phyloP scores from a whole-genome alignment of 2,329 filamentous ascomycete species.

The Aspergillus sp. region DNA sequence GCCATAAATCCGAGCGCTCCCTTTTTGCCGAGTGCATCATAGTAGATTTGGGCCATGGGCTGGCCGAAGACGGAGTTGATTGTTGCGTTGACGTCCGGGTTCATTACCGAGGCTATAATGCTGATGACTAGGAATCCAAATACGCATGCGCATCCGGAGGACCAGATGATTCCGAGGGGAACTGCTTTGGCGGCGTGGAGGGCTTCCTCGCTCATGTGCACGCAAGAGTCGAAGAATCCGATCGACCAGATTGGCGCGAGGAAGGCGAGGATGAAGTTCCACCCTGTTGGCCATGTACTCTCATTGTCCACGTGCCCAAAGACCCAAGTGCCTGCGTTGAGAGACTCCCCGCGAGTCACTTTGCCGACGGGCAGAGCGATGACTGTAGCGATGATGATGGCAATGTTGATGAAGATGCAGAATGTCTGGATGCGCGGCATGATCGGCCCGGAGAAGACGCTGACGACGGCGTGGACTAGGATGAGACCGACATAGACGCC shows the following conservation, averaged over 20 bases:
- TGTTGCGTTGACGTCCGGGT: slow-evolving; percentile 53
- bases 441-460: slow-evolving; percentile 54
- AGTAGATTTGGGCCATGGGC: slow-evolving; percentile 62
- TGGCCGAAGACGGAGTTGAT: slow-evolving; percentile 57
- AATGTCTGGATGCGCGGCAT: slow-evolving; percentile 63
- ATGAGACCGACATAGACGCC: slow-evolving; percentile 59
- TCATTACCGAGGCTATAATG: slow-evolving; percentile 61
- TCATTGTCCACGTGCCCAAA: slow-evolving; percentile 60
- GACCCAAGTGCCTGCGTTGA: slow-evolving; percentile 52
- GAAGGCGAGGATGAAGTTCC: slow-evolving; percentile 63
- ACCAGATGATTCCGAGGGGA: slow-evolving; percentile 61
- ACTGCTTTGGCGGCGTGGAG: slow-evolving; percentile 62
- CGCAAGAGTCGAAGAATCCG: slow-evolving; percentile 58
- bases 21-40: slow-evolving; percentile 60
- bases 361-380: slow-evolving; percentile 59
- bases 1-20: slow-evolving; percentile 62
- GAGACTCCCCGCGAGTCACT: slow-evolving; percentile 24
- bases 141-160: slow-evolving; percentile 53
- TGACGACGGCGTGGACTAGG: slow-evolving; percentile 56
- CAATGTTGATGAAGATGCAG: slow-evolving; percentile 58
- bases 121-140: slow-evolving; percentile 61
- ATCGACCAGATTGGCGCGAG: slow-evolving; percentile 64
- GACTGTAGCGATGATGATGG: slow-evolving; percentile 58
- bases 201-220: slow-evolving; percentile 64
- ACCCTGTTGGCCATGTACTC: slow-evolving; percentile 60